These are phyloP conservation scores for Ramaria sp. DNA, from an alignment of 768 basidiomycete genomes.

Conservation along the genomic window DNA sequence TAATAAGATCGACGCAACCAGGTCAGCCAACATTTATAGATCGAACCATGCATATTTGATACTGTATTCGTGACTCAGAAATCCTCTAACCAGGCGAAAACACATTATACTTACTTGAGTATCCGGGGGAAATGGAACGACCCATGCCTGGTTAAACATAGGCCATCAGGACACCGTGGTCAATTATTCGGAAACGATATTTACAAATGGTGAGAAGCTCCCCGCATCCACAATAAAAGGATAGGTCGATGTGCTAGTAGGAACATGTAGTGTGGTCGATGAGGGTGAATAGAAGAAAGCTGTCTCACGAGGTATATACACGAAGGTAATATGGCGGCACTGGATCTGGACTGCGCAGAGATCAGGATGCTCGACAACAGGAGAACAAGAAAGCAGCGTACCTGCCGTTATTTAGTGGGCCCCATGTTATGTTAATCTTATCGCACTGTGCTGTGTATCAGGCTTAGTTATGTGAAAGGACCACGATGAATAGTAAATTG, in stretches of 20 bases:
- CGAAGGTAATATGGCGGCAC: neutral
- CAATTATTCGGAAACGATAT: neutral
- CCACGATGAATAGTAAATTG: neutral
- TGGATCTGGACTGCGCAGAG: neutral
- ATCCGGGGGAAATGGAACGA: neutral
- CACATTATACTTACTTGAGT: neutral
- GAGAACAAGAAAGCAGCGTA: neutral
- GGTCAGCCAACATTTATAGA: no score
- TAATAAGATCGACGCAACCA: neutral
- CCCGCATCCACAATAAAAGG: neutral
- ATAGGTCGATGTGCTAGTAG: neutral
- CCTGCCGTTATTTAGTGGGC: neutral
- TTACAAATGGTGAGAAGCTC: neutral
- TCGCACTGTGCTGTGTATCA: neutral
- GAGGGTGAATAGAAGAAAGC: neutral
- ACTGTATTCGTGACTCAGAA: neutral
- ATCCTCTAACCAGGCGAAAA: neutral
- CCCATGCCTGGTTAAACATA: neutral
- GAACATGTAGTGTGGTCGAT: no score
- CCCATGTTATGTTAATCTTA: neutral
- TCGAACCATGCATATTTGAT: constrained; percentile 4
- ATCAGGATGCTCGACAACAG: neutral
- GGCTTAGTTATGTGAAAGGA: neutral
- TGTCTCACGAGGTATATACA: neutral
- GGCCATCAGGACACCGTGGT: neutral